Percentiles rank a stretch among this genome's conserved stretches.
These are phyloP conservation scores for Fusarium guadeloupense DNA, from an alignment of 2,329 filamentous ascomycete genomes.

Conservation along the genomic window DNA sequence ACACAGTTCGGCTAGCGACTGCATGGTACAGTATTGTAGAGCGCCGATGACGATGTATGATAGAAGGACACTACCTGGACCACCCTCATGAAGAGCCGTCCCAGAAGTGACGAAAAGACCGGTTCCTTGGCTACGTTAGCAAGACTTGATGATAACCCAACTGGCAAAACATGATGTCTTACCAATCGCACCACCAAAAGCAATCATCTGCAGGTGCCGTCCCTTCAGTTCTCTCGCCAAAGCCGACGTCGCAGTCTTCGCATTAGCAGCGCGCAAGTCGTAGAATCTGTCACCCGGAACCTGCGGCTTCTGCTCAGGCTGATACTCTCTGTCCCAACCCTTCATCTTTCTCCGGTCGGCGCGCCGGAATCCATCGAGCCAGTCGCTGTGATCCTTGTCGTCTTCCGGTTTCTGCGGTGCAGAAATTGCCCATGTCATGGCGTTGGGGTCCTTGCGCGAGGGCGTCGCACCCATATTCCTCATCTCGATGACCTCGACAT, in stretches of 20 bases:
- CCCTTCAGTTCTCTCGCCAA: conserved; percentile 82
- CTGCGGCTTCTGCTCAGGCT: conserved; percentile 21
- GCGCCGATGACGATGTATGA: conserved; percentile 80
- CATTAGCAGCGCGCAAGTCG: conserved; percentile 66
- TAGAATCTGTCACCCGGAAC: conserved; percentile 56
- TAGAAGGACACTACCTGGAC: conserved; percentile 79
- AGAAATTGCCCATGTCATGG: conserved; percentile 24
- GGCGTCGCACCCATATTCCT: conserved; percentile 13
- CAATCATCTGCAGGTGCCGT: conserved; percentile 95
- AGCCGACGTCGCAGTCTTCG: conserved; percentile 79
- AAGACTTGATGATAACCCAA: no score
- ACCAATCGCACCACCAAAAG: conserved; percentile 91
- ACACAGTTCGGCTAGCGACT: conserved; percentile 90
- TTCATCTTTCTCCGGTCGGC: conserved; percentile 32
- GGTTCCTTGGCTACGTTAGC: conserved; percentile 62
- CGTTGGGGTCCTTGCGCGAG: conserved; percentile 9
- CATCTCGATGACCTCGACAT: conserved; percentile 32
- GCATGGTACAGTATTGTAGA: conserved; percentile 92
- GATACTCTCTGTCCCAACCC: conserved; percentile 37
- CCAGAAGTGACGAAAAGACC: conserved; percentile 90
- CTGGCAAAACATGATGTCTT: conserved; percentile 37
- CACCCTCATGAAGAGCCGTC: conserved; percentile 73
- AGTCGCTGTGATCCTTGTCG: conserved; percentile 21
- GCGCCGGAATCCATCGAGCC: conserved; percentile 38
- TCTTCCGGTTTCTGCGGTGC: conserved; percentile 8